phyloP scores from a whole-genome alignment of 129 eudicot species.

The Centella asiatica region DNA sequence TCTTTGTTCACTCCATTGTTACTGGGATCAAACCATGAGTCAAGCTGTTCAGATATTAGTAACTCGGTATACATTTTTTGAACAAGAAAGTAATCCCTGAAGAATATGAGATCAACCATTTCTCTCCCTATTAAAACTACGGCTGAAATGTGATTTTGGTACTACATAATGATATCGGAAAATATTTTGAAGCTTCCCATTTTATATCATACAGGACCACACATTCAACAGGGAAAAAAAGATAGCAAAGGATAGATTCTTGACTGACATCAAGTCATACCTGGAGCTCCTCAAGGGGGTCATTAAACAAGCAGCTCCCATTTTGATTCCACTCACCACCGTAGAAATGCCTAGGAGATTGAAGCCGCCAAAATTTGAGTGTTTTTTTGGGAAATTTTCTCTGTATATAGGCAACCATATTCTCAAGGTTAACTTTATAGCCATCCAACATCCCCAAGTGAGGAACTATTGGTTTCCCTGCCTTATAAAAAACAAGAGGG shows the following conservation, averaged over 20 bases:
- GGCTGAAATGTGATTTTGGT: background rate
- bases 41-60: constrained; percentile 60
- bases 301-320: constrained; percentile 74
- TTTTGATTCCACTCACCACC: constrained; percentile 99
- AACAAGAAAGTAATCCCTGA: background rate
- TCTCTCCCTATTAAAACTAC: background rate
- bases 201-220: background rate
- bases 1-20: constrained; percentile 93
- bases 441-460: constrained; percentile 60
- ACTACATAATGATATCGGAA: background rate
- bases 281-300: constrained; percentile 72
- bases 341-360: constrained; percentile 80
- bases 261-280: too few species aligned
- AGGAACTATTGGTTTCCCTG: constrained; percentile 64
- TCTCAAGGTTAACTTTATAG: constrained; percentile 51
- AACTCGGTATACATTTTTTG: background rate
- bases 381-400: constrained; percentile 40
- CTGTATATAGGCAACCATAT: constrained; percentile 63
- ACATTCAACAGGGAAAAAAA: too few species aligned
- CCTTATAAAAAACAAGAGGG: constrained; percentile 73
- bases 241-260: too few species aligned
- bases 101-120: background rate
- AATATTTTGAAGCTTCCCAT: background rate
- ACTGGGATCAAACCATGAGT: constrained; percentile 90
- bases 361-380: constrained; percentile 86